Base-by-base conservation (phyloP, 257 asterid genomes). In the Anisodus acutangulus region DNA sequence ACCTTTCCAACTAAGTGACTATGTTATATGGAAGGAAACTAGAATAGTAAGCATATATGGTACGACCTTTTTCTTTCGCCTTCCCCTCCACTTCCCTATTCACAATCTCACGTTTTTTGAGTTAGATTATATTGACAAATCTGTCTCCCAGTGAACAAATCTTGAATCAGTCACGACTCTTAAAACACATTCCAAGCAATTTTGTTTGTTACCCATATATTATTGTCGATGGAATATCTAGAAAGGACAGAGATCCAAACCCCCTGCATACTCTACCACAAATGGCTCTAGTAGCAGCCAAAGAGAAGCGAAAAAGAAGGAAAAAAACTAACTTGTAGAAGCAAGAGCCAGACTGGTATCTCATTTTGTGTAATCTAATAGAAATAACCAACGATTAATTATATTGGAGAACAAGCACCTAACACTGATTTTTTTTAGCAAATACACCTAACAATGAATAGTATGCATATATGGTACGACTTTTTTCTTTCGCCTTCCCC, bases 131-230 rank as follows among this genome's bases (percentile, higher is more conserved):
- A 49, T 76, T 76, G 62, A 51, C 62, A 49, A 49, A 49, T 51
- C 47, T 51, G 45, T 26, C 45, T 51, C 60, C 62, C 43, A 51
- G 63, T 51, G 81, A 53, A 68, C 74, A 68, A 68, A 68, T 68
- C 26, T 2, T 6, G 19, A 51, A 22, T 22, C 4, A 5, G 81
- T 11, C 43, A 22, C 57, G 4, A 74, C 62, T 74, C 62, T 12
- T 26, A 49, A 49, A 74, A 49, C 43, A 49, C 11, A 19, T 74
- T 74, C 22, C 62, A 76, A 51, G 22, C 7, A 76, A 8, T 76
- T 72, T 22, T 51, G 45, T 76, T 51, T 16, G 51, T 39, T 37
- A 68, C 9, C 53, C 22, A 39, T 37, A 26, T 43, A 68, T 15
- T 15, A 39, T 37, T 39, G 49, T 39, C 13, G 11, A 67, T 13